These are phyloP conservation scores for Plasmopara muralis DNA, from an alignment of 352 stramenopile species.

Conservation along the genomic window DNA sequence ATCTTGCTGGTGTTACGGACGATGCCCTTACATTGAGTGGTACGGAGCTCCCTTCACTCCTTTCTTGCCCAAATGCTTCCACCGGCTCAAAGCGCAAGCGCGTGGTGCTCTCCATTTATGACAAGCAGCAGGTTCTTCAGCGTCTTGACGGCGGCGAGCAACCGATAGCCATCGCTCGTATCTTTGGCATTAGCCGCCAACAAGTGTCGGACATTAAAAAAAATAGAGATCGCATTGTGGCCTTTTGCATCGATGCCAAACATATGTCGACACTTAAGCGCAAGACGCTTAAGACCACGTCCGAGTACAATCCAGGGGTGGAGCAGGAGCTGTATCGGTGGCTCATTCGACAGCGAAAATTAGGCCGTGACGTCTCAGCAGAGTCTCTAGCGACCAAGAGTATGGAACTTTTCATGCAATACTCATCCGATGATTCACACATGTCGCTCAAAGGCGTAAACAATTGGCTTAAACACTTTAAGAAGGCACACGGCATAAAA, in stretches of 20 bases:
- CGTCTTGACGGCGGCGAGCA: constrained; percentile 61
- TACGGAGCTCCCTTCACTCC: constrained; percentile 1
- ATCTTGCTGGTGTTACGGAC: not conserved
- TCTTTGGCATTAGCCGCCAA: constrained; percentile 70
- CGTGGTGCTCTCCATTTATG: constrained; percentile 74
- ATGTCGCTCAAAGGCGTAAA: constrained; percentile 38
- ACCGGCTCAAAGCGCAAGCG: constrained; percentile 58
- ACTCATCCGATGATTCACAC: constrained; percentile 30
- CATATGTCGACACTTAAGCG: constrained; percentile 60
- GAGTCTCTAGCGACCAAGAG: constrained; percentile 48
- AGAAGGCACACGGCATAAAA: constrained; percentile 57
- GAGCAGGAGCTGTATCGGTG: constrained; percentile 81
- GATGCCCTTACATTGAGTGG: constrained; percentile 1
- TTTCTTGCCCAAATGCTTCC: not conserved
- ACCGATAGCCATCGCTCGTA: constrained; percentile 47
- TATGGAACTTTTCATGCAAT: constrained; percentile 68
- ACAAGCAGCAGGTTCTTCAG: constrained; percentile 79
- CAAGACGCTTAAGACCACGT: constrained; percentile 66
- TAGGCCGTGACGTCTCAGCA: constrained; percentile 38
- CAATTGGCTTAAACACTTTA: constrained; percentile 66
- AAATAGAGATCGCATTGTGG: constrained; percentile 70
- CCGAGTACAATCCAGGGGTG: constrained; percentile 66
- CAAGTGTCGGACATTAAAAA: constrained; percentile 86
- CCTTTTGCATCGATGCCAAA: constrained; percentile 70
- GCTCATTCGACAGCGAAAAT: constrained; percentile 61